Evolutionary conservation across 345 rosid genomes (phyloP).

Genomic region (Raphanus raphanistrum): DNA sequence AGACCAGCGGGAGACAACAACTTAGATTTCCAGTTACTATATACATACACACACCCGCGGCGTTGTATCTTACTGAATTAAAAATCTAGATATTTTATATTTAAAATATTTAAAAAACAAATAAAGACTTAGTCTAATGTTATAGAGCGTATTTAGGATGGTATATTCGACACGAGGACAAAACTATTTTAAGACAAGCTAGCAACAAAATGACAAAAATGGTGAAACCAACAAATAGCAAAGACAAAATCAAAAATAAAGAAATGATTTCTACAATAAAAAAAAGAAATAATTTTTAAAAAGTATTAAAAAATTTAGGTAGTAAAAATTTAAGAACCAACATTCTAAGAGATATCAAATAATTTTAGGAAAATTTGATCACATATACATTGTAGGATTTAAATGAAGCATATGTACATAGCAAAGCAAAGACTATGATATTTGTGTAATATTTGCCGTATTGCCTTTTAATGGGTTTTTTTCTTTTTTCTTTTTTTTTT

Average conservation of each 20-base stretch:
- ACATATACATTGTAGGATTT: too few species aligned
- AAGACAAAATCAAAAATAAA: background rate
- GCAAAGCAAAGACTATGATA: too few species aligned
- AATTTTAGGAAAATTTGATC: too few species aligned
- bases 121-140: background rate
- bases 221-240: background rate
- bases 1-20: conserved; percentile 32
- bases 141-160: background rate
- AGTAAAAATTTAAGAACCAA: background rate
- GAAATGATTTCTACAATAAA: background rate
- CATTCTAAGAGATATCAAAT: too few species aligned
- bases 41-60: background rate
- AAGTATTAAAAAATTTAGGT: background rate
- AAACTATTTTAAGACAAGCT: background rate
- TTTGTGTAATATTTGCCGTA: too few species aligned
- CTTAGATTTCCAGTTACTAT: conserved; percentile 7
- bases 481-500: too few species aligned
- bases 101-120: background rate
- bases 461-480: too few species aligned
- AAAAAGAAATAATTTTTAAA: background rate
- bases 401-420: too few species aligned
- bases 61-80: conserved; percentile 7
- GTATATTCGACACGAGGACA: conserved; percentile 27
- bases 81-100: background rate
- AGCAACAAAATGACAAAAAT: background rate